A percentile compares a stretch with the other conserved stretches of the same genome.
Evolutionary conservation across 306 rosid genomes (phyloP).

Genomic region (Rosa rugosa): DNA sequence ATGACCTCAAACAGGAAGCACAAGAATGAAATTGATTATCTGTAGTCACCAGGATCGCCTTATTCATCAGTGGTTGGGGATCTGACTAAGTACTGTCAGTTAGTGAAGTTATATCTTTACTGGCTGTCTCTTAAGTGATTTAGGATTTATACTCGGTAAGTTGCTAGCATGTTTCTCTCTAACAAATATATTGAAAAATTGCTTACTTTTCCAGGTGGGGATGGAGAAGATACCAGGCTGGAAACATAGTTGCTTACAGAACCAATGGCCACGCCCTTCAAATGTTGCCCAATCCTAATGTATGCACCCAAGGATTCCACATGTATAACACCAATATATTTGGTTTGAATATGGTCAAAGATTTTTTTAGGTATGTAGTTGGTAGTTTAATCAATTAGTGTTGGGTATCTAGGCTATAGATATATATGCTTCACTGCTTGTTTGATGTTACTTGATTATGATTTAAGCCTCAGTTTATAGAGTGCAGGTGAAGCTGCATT

Average conservation of each 20-base stretch:
- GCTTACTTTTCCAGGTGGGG: constrained; percentile 61
- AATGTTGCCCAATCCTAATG: constrained; percentile 72
- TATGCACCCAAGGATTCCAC: constrained; percentile 52
- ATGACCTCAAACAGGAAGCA: neutral
- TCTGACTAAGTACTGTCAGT: neutral
- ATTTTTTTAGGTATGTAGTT: constrained; percentile 41
- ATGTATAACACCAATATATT: constrained; percentile 33
- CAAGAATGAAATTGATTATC: neutral
- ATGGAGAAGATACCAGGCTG: constrained; percentile 56
- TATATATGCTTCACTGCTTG: constrained; percentile 4
- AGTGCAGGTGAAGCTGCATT: neutral
- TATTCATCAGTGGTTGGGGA: neutral
- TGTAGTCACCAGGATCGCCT: neutral
- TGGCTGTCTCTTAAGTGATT: neutral
- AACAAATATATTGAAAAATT: constrained; percentile 24
- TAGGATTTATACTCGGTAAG: neutral
- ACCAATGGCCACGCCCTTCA: constrained; percentile 63
- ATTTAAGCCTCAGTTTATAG: neutral
- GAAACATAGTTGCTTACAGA: constrained; percentile 40
- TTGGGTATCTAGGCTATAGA: constrained; percentile 4
- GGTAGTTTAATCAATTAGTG: constrained; percentile 14
- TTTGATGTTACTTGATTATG: neutral
- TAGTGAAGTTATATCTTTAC: neutral
- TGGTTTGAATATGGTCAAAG: constrained; percentile 43
- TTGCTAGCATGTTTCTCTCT: constrained; percentile 18